Evolutionary conservation across 176 grass and related monocot species (phyloP).

Genomic region (Calamus simplicifolius): DNA sequence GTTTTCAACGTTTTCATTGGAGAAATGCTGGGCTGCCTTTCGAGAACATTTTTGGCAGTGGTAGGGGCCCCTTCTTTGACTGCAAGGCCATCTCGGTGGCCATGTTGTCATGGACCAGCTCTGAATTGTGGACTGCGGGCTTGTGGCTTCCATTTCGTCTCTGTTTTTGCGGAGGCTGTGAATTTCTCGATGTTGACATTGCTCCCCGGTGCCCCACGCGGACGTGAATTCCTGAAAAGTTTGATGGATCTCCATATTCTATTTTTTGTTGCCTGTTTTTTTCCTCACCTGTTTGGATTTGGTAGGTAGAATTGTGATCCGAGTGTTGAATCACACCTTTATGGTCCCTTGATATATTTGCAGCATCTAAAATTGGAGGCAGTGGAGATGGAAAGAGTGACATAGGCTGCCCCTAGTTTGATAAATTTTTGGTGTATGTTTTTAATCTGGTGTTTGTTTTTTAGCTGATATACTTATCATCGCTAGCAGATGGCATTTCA

Average conservation of each 20-base stretch:
- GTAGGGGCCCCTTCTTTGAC: slow-evolving; percentile 7
- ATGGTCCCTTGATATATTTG: not conserved
- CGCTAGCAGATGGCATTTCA: too few species aligned
- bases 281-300: slow-evolving; percentile 15
- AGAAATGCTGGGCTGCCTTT: not conserved
- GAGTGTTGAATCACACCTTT: not conserved
- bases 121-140: too few species aligned
- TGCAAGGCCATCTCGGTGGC: not conserved
- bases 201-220: not conserved
- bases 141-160: slow-evolving; percentile 6
- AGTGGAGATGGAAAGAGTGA: not conserved
- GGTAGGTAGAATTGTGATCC: slow-evolving; percentile 6
- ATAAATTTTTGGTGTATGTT: too few species aligned
- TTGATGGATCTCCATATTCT: slow-evolving; percentile 13
- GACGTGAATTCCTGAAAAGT: slow-evolving; percentile 7
- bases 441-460: too few species aligned
- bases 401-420: not conserved
- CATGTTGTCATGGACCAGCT: slow-evolving; percentile 6
- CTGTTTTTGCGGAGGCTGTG: slow-evolving; percentile 11
- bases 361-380: too few species aligned
- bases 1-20: slow-evolving; percentile 2
- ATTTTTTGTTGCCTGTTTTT: slow-evolving; percentile 11
- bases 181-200: slow-evolving; percentile 11
- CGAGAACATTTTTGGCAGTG: not conserved
- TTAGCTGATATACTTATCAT: too few species aligned